A percentile compares a stretch with the other conserved stretches of the same genome.
Evolutionary conservation across 1,139 yeast species (phyloP).

Genomic region (Kurtzmaniella natalensis): DNA sequence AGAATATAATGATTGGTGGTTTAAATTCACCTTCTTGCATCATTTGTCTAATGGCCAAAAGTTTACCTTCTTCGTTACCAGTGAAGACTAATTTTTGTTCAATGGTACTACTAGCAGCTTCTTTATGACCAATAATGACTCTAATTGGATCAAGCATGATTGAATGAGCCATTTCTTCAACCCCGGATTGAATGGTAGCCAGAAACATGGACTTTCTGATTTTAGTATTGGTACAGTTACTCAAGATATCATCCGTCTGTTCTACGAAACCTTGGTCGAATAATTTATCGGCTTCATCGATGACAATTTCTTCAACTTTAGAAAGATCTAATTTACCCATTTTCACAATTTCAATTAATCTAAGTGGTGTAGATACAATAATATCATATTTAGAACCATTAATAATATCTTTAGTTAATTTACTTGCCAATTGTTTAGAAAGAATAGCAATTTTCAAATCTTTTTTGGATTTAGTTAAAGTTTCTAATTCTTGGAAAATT

Average conservation of each 20-base stretch:
- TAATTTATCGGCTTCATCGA: slow-evolving; percentile 95
- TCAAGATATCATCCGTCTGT: slow-evolving; percentile 83
- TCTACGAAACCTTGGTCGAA: slow-evolving; percentile 88
- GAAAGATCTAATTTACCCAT: slow-evolving; percentile 55
- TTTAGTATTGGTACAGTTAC: slow-evolving; percentile 54
- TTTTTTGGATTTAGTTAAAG: slow-evolving; percentile 45
- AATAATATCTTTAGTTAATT: slow-evolving; percentile 56
- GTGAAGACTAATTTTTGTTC: slow-evolving; percentile 83
- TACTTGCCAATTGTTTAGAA: slow-evolving; percentile 72
- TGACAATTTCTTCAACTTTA: slow-evolving; percentile 65
- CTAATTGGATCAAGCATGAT: slow-evolving; percentile 85
- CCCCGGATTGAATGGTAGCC: slow-evolving; percentile 93
- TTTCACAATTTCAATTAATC: slow-evolving; percentile 76
- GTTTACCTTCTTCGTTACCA: slow-evolving; percentile 92
- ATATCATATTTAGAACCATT: slow-evolving; percentile 69
- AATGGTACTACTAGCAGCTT: slow-evolving; percentile 81
- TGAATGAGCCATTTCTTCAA: slow-evolving; percentile 81
- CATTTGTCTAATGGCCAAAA: slow-evolving; percentile 86
- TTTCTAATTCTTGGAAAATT: slow-evolving; percentile 66
- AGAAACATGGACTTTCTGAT: slow-evolving; percentile 78
- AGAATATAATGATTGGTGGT: slow-evolving; percentile 90
- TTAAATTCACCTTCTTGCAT: slow-evolving; percentile 78
- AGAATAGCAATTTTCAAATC: slow-evolving; percentile 58
- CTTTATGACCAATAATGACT: slow-evolving; percentile 88
- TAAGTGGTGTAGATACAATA: slow-evolving; percentile 80